Percentiles rank a stretch among this genome's conserved stretches.
Evolutionary conservation across 2,329 filamentous ascomycete genomes (phyloP).

Genomic region (Verticillium isaacii): DNA sequence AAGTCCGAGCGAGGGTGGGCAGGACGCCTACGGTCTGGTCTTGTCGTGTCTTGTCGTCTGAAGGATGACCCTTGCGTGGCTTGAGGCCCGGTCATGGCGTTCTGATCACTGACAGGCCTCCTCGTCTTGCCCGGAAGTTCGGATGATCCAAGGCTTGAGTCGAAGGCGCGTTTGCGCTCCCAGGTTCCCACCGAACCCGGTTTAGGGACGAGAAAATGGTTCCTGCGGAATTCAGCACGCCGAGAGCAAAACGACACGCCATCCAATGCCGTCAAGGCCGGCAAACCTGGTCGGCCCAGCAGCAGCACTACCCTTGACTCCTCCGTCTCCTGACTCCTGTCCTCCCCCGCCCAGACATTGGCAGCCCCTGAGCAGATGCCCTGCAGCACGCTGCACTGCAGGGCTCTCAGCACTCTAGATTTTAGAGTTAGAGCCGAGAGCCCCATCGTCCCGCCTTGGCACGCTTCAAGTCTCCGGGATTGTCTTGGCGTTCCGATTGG

Average conservation of each 20-base stretch:
- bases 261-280: not conserved
- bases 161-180: no score
- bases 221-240: not conserved
- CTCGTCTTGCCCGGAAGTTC: not conserved
- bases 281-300: not conserved
- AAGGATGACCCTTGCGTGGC: not conserved
- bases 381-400: not conserved
- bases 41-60: not conserved
- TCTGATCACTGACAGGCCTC: not conserved
- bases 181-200: not conserved
- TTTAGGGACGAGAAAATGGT: not conserved
- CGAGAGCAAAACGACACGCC: not conserved
- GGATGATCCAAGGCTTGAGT: not conserved
- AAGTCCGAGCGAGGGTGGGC: not conserved
- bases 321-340: not conserved
- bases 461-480: slow-evolving; percentile 2
- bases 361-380: not conserved
- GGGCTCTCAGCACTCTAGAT: not conserved
- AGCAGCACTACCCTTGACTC: not conserved
- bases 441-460: slow-evolving; percentile 2
- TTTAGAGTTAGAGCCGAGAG: slow-evolving; percentile 1
- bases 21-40: no score
- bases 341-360: not conserved
- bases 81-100: not conserved
- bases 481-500: not conserved